Conservation (phyloP, 345 rosid species). For the thale cress (Arabidopsis thaliana) region DNA sequence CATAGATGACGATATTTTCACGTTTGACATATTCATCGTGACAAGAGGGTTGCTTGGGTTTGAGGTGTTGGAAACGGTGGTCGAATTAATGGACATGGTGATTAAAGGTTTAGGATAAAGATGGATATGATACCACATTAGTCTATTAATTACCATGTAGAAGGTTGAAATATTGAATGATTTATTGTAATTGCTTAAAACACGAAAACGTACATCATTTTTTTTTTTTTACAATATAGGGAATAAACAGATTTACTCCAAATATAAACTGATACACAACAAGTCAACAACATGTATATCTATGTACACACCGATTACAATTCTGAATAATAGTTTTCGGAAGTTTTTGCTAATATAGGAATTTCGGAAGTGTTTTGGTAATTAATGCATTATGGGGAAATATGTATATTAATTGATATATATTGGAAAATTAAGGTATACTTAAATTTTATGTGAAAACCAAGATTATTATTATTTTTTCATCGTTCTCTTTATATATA, state of each 20-base stretch:
- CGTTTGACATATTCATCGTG: background rate
- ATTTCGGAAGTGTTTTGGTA: no score
- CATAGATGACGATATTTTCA: no score
- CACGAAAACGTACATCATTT: background rate
- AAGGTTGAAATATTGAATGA: background rate
- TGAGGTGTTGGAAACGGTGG: slow-evolving; percentile 10
- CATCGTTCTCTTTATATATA: no score
- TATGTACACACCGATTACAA: no score
- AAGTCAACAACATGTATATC: no score
- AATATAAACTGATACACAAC: no score
- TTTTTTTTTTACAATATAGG: no score
- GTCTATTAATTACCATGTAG: background rate
- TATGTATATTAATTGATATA: background rate
- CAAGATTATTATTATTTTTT: background rate
- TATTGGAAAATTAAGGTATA: no score
- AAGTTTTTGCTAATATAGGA: no score
- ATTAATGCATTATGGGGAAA: background rate
- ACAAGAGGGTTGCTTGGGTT: background rate
- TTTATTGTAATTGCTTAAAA: background rate
- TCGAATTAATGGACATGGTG: background rate
- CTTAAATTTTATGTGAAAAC: no score
- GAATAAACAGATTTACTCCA: no score
- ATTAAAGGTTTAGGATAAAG: background rate
- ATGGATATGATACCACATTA: background rate
- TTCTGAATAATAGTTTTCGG: no score